A percentile compares a stretch with the other conserved stretches of the same genome.
These are phyloP conservation scores for Neofusicoccum cordaticola DNA, from an alignment of 2,329 filamentous ascomycete genomes.

Conservation along the genomic window DNA sequence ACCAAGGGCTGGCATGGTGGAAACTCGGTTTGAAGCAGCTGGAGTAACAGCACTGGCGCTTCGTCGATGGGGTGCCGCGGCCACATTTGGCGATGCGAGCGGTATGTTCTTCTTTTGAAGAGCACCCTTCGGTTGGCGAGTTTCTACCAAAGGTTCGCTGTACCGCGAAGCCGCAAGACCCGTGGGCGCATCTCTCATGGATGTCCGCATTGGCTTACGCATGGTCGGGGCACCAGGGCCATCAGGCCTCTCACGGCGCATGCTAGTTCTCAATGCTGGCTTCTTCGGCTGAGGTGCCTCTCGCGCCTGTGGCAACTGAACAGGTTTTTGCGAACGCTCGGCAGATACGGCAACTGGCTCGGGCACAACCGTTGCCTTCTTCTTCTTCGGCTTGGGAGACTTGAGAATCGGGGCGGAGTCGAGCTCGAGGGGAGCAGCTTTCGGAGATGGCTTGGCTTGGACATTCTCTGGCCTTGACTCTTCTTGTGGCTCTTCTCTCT, in stretches of 20 bases:
- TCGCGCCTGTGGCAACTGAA: conserved; percentile 4
- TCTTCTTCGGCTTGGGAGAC: conserved; percentile 37
- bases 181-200: conserved; percentile 25
- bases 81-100: conserved; percentile 20
- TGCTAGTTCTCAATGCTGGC: conserved; percentile 42
- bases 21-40: conserved; percentile 18
- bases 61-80: conserved; percentile 27
- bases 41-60: conserved; percentile 19
- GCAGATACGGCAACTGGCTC: conserved; percentile 1
- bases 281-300: conserved; percentile 33
- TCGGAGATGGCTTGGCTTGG: conserved; percentile 17
- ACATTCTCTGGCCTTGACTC: neutral
- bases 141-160: conserved; percentile 27
- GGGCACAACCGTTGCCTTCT: conserved; percentile 24
- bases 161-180: conserved; percentile 34
- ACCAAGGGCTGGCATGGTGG: conserved; percentile 30
- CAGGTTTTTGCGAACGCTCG: conserved; percentile 14
- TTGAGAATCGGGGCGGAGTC: neutral
- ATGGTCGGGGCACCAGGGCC: conserved; percentile 6
- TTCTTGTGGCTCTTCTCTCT: neutral
- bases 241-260: conserved; percentile 26
- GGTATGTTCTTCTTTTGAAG: conserved; percentile 41
- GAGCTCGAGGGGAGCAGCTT: neutral
- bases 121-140: conserved; percentile 32
- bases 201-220: conserved; percentile 22